Percentiles rank a stretch among this genome's conserved stretches.
phyloP scores from a whole-genome alignment of 73 alveolate species.

The Paramecium pentaurelia region DNA sequence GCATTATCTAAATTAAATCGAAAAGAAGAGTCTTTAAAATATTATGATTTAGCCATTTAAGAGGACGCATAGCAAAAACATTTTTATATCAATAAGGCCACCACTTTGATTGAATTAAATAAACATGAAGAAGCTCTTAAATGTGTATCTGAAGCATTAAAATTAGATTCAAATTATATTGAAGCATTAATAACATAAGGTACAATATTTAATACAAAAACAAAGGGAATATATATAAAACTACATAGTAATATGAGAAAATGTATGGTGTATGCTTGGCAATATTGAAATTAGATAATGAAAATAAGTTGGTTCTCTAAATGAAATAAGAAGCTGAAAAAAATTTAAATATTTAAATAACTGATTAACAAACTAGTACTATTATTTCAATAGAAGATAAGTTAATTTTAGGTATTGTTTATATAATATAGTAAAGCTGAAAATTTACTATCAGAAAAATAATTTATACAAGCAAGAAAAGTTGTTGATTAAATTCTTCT shows the following conservation, averaged over 20 bases:
- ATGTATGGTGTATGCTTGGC: neutral
- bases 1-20: neutral
- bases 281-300: neutral
- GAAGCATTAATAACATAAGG: neutral
- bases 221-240: neutral
- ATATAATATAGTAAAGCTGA: neutral
- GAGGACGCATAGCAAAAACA: neutral
- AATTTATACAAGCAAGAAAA: neutral
- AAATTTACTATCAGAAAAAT: neutral
- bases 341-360: neutral
- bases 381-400: neutral
- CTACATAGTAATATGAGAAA: neutral
- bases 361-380: neutral
- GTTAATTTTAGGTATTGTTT: neutral
- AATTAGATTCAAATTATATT: neutral
- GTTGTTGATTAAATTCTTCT: neutral
- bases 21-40: neutral
- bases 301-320: neutral
- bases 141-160: neutral
- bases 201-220: neutral
- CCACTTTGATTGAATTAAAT: neutral
- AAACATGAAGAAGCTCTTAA: neutral
- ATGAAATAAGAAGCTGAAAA: neutral
- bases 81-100: neutral
- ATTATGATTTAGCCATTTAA: neutral